phyloP scores from a whole-genome alignment of 495 filamentous ascomycete species.

The Penicillium pancosmium region DNA sequence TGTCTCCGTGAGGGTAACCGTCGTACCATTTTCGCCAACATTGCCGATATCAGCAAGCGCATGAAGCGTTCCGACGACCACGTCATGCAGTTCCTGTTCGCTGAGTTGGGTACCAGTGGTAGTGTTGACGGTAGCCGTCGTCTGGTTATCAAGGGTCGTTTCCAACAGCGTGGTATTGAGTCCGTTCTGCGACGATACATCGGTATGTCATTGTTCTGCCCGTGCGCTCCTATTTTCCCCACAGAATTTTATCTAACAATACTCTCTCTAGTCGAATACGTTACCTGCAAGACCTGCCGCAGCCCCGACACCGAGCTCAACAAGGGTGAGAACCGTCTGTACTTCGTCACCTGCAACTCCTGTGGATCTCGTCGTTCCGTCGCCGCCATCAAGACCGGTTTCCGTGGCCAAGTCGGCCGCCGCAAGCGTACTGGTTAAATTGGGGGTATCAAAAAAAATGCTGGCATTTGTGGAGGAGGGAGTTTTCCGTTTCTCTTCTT shows the following conservation, averaged over 20 bases:
- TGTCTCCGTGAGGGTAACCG: slow-evolving; percentile 99
- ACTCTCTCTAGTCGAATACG: slow-evolving; percentile 77
- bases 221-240: background rate
- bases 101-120: slow-evolving; percentile 95
- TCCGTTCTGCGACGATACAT: slow-evolving; percentile 93
- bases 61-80: slow-evolving; percentile 99
- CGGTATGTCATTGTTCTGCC: slow-evolving; percentile 55
- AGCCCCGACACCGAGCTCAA: slow-evolving; percentile 93
- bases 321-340: slow-evolving; percentile 97
- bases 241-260: slow-evolving; percentile 14
- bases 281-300: slow-evolving; percentile 97
- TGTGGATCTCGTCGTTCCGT: slow-evolving; percentile 90
- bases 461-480: slow-evolving; percentile 21
- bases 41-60: slow-evolving; percentile 85
- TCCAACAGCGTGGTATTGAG: slow-evolving; percentile 98
- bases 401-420: slow-evolving; percentile 97
- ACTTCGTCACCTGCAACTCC: slow-evolving; percentile 82
- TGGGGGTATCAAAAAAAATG: background rate
- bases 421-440: slow-evolving; percentile 64
- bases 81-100: slow-evolving; percentile 95
- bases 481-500: slow-evolving; percentile 29
- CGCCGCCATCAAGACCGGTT: slow-evolving; percentile 98
- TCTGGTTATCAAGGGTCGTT: slow-evolving; percentile 97
- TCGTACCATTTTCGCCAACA: slow-evolving; percentile 99
- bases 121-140: slow-evolving; percentile 90